Evolutionary conservation across 2,329 filamentous ascomycete genomes (phyloP).

Genomic region (Cryphonectria naterciae): DNA sequence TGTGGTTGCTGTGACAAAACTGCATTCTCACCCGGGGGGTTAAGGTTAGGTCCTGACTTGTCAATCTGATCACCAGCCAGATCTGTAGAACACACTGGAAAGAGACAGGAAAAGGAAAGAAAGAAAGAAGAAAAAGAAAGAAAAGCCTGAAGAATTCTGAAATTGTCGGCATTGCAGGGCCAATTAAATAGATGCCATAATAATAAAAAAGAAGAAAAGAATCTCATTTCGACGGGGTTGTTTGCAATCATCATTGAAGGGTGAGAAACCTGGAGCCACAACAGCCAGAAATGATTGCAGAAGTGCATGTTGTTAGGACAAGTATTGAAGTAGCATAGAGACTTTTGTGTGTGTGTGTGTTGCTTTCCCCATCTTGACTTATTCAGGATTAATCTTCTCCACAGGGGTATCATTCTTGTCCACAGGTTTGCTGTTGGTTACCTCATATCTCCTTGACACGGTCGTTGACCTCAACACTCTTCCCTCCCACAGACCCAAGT

Average conservation of each 20-base stretch:
- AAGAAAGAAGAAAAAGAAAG: no score
- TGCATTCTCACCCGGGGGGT: background rate
- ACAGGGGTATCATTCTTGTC: background rate
- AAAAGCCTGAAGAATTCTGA: no score
- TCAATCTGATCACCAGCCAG: background rate
- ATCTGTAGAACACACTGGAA: background rate
- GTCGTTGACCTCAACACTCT: constrained; percentile 59
- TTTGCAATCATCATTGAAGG: background rate
- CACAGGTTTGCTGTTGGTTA: background rate
- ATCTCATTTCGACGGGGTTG: background rate
- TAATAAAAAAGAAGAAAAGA: background rate
- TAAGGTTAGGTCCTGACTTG: background rate
- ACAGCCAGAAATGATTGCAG: background rate
- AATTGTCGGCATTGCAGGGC: background rate
- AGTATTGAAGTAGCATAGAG: background rate
- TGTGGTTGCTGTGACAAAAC: background rate
- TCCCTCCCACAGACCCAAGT: constrained; percentile 63
- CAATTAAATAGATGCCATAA: background rate
- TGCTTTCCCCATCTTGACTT: background rate
- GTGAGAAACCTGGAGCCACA: background rate
- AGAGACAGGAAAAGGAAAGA: no score
- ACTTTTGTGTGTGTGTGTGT: background rate
- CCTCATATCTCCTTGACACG: constrained; percentile 38
- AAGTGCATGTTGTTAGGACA: background rate
- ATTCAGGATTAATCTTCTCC: background rate